Evolutionary conservation across 441 rosid species (phyloP).

Genomic region (Kokia cookei): DNA sequence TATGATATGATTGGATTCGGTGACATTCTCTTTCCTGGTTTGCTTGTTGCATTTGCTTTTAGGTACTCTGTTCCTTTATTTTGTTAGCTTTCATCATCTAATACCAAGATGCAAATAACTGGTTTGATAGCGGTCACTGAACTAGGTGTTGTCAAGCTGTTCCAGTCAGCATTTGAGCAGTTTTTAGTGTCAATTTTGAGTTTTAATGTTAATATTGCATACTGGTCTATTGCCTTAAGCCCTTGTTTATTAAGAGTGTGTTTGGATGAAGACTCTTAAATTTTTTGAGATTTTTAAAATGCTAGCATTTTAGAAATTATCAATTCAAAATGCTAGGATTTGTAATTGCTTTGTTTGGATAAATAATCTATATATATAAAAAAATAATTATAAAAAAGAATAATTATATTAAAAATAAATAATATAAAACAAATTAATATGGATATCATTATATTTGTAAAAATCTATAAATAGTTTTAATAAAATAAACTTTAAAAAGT

Average conservation of each 20-base stretch:
- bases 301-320: too few relatives aligned
- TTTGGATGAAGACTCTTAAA: too few relatives aligned
- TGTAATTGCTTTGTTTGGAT: too few relatives aligned
- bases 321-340: too few relatives aligned
- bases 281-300: too few relatives aligned
- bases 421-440: too few relatives aligned
- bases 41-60: conserved; percentile 71
- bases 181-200: not conserved
- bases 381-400: too few relatives aligned
- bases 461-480: too few relatives aligned
- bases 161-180: not conserved
- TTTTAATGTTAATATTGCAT: not conserved
- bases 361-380: too few relatives aligned
- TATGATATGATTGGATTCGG: conserved; percentile 98
- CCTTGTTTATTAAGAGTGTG: not conserved
- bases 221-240: not conserved
- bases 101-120: not conserved
- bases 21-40: conserved; percentile 96
- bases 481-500: too few relatives aligned
- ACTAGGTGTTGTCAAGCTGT: not conserved
- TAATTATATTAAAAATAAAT: too few relatives aligned
- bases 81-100: not conserved
- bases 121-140: not conserved
- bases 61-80: conserved; percentile 44
- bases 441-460: too few relatives aligned